Evolutionary conservation across 148 eudicot species (phyloP).

Genomic region (Rhododendron ovatum): DNA sequence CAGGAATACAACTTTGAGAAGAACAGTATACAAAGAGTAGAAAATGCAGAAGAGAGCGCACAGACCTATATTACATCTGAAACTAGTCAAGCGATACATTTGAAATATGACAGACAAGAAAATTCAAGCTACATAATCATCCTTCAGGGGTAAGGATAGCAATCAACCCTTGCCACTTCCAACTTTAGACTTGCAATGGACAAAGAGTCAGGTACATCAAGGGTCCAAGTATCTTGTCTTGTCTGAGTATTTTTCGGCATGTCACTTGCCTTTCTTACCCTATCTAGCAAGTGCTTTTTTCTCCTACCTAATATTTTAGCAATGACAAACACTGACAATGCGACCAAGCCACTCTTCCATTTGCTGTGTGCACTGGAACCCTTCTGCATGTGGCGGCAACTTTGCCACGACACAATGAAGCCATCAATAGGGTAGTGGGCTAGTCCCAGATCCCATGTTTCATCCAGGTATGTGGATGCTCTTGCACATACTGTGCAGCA

Average conservation of each 20-base stretch:
- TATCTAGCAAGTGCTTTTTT: not conserved
- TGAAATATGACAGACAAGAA: not conserved
- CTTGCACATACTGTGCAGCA: not conserved
- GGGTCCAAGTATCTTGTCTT: not conserved
- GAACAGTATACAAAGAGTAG: not conserved
- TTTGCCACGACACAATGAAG: not conserved
- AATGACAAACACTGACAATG: not conserved
- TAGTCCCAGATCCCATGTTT: not conserved
- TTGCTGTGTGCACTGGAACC: not conserved
- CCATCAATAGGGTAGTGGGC: not conserved
- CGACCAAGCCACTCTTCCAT: not conserved
- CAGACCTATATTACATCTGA: not conserved
- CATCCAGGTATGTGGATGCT: not conserved
- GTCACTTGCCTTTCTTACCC: not conserved
- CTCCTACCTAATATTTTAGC: not conserved
- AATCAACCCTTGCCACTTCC: not conserved
- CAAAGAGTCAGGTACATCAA: not conserved
- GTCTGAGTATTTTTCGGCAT: not conserved
- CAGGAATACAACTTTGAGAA: not conserved
- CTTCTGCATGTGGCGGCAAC: not conserved
- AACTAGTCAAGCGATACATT: not conserved
- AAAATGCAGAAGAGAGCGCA: not conserved
- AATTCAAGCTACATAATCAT: not conserved
- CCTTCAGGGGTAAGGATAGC: not conserved
- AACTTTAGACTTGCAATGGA: not conserved